A percentile compares a stretch with the other conserved stretches of the same genome.
Conservation (phyloP, 441 rosid genomes). For the Euphorbia celastroides region DNA sequence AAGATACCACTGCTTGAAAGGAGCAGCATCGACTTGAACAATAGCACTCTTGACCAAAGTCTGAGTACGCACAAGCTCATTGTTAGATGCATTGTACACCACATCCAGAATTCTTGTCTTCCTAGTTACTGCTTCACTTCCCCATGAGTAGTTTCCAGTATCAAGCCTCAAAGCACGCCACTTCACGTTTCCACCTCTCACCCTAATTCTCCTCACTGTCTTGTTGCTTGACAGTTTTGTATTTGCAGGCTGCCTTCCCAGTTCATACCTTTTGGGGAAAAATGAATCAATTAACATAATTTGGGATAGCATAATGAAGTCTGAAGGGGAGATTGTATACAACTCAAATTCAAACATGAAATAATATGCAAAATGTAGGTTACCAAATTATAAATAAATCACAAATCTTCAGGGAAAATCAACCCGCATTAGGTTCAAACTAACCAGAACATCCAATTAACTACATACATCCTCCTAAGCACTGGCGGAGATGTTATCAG, state of each 20-base stretch:
- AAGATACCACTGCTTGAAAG: constrained; percentile 62
- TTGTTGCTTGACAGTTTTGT: constrained; percentile 60
- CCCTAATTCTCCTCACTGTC: constrained; percentile 56
- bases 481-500: neutral
- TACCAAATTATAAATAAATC: neutral
- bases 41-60: constrained; percentile 59
- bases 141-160: constrained; percentile 62
- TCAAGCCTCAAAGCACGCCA: constrained; percentile 62
- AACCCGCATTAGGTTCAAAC: neutral
- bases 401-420: neutral
- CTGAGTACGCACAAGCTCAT: constrained; percentile 63
- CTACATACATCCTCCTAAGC: neutral
- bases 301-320: neutral
- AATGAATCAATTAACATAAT: neutral
- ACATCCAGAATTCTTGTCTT: constrained; percentile 58
- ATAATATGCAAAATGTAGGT: neutral
- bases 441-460: neutral
- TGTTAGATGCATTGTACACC: constrained; percentile 65
- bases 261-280: constrained; percentile 38
- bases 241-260: constrained; percentile 60
- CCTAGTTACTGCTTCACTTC: constrained; percentile 59
- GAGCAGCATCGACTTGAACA: constrained; percentile 58
- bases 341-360: neutral
- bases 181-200: constrained; percentile 58
- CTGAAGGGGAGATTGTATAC: neutral